Conservation (phyloP, 1,139 yeast species). For the Kodamaea sp. region DNA sequence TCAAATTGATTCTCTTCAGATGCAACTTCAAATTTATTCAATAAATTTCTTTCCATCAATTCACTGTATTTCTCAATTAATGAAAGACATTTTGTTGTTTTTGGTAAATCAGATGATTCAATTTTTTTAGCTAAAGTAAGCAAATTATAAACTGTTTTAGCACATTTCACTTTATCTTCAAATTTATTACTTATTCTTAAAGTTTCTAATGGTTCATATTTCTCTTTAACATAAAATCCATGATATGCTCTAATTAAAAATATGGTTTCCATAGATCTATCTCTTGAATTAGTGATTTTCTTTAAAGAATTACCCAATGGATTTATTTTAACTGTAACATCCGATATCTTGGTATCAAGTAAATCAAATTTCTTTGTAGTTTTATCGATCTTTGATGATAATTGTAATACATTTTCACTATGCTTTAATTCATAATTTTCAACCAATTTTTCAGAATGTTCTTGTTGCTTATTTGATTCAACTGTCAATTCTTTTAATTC, state of each 20-base stretch:
- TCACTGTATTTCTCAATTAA: slow-evolving; percentile 72
- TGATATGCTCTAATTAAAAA: slow-evolving; percentile 76
- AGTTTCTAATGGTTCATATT: slow-evolving; percentile 59
- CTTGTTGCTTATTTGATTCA: slow-evolving; percentile 50
- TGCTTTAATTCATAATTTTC: slow-evolving; percentile 64
- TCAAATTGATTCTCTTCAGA: slow-evolving; percentile 56
- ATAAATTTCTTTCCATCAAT: slow-evolving; percentile 62
- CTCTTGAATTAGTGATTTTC: slow-evolving; percentile 71
- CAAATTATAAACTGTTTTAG: slow-evolving; percentile 64
- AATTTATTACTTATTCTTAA: slow-evolving; percentile 40
- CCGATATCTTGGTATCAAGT: slow-evolving; percentile 58
- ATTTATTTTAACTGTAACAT: slow-evolving; percentile 60
- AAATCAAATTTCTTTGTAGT: slow-evolving; percentile 47
- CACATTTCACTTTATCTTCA: slow-evolving; percentile 61
- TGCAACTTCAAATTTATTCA: slow-evolving; percentile 56
- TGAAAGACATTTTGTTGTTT: slow-evolving; percentile 48
- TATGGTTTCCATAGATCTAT: slow-evolving; percentile 69
- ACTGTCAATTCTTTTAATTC: slow-evolving; percentile 60
- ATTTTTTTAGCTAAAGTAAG: slow-evolving; percentile 62
- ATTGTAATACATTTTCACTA: slow-evolving; percentile 58
- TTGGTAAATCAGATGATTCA: slow-evolving; percentile 47
- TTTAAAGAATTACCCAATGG: slow-evolving; percentile 75
- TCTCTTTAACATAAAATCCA: slow-evolving; percentile 60
- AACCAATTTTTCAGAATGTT: slow-evolving; percentile 51
- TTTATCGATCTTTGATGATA: slow-evolving; percentile 48